Conservation (phyloP, 1,284 basidiomycete genomes). For the Stygiomarasmius scandens region DNA sequence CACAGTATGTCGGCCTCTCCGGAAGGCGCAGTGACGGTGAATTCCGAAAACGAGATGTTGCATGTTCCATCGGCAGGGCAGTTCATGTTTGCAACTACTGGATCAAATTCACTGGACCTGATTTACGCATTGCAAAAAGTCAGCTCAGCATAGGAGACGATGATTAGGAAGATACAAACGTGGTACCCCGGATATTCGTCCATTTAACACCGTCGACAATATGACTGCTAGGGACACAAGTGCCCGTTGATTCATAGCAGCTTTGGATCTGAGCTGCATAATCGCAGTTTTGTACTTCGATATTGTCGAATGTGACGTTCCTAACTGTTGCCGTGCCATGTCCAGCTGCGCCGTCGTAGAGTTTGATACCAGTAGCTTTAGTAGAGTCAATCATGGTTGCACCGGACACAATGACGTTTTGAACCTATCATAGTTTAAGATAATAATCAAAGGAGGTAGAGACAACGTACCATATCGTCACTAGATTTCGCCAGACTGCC, state of each 20-base stretch:
- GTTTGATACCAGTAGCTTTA: conserved; percentile 35
- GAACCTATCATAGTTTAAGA: conserved; percentile 19
- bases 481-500: conserved; percentile 27
- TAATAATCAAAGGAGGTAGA: background rate
- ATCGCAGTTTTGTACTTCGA: conserved; percentile 33
- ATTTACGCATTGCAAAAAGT: background rate
- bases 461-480: conserved; percentile 22
- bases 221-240: conserved; percentile 27
- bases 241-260: conserved; percentile 28
- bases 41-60: conserved; percentile 25
- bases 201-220: conserved; percentile 28
- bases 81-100: conserved; percentile 30
- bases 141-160: background rate
- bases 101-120: conserved; percentile 26
- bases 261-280: conserved; percentile 35
- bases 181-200: conserved; percentile 28
- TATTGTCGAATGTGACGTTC: conserved; percentile 32
- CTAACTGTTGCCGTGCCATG: conserved; percentile 33
- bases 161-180: conserved; percentile 20
- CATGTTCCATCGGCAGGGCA: conserved; percentile 29
- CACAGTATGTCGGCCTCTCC: conserved; percentile 28
- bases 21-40: conserved; percentile 28
- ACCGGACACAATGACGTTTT: conserved; percentile 27
- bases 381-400: conserved; percentile 33
- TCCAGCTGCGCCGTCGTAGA: conserved; percentile 29